Evolutionary conservation across 352 stramenopile species (phyloP).

Genomic region (Aphanomyces stellatus): DNA sequence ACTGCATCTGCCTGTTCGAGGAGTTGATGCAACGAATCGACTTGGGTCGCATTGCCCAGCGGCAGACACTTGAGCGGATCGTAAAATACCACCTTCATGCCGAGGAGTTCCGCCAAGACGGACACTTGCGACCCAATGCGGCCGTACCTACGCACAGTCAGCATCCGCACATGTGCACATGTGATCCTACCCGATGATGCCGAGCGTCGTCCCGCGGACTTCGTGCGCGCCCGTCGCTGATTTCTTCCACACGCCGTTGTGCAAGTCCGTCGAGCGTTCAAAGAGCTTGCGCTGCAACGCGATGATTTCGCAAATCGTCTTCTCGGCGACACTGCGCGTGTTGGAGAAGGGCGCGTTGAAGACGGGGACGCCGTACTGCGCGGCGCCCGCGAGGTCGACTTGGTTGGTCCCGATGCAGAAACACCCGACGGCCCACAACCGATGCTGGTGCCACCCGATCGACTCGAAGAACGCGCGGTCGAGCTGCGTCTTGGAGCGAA

Average conservation of each 20-base stretch:
- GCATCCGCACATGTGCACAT: too few species aligned
- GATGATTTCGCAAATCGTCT: conserved; percentile 75
- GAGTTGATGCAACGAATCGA: conserved; percentile 79
- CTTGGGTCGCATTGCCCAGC: conserved; percentile 66
- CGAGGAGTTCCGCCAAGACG: conserved; percentile 74
- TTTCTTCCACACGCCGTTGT: conserved; percentile 73
- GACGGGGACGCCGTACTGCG: conserved; percentile 56
- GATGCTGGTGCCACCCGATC: conserved; percentile 68
- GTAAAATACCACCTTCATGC: conserved; percentile 94
- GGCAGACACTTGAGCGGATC: conserved; percentile 84
- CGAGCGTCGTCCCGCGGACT: conserved; percentile 71
- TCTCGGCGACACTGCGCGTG: conserved; percentile 76
- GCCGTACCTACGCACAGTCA: conserved; percentile 21
- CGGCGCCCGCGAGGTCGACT: conserved; percentile 50
- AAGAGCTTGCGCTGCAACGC: conserved; percentile 79
- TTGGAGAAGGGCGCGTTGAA: conserved; percentile 84
- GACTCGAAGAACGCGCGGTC: conserved; percentile 68
- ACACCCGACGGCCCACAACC: conserved; percentile 68
- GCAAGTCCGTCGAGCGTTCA: conserved; percentile 60
- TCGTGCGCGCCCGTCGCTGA: conserved; percentile 66
- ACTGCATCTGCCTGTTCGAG: conserved; percentile 86
- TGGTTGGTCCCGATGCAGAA: conserved; percentile 84
- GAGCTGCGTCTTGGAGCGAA: conserved; percentile 76
- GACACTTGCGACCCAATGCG: conserved; percentile 79
- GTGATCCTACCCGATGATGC: conserved; percentile 54